phyloP scores from a whole-genome alignment of 2,329 filamentous ascomycete genomes.

The Endothia cerciana region DNA sequence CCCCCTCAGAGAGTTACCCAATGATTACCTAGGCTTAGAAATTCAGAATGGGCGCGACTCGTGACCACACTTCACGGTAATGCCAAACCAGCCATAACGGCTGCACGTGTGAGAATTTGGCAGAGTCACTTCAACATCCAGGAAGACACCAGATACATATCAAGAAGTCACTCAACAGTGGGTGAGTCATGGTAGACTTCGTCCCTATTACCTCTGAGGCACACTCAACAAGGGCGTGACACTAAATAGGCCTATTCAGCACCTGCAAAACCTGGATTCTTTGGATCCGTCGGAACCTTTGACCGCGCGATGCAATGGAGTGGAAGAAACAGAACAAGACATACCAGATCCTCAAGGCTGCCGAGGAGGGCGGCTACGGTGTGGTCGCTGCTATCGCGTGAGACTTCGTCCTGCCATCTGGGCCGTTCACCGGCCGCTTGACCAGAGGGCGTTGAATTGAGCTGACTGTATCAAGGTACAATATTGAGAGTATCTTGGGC shows the following conservation, averaged over 20 bases:
- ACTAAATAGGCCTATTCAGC: background rate
- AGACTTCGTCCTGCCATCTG: background rate
- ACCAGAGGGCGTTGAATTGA: background rate
- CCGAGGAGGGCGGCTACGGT: constrained; percentile 24
- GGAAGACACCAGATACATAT: background rate
- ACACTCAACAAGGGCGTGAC: background rate
- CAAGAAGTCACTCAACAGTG: background rate
- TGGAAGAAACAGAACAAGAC: constrained; percentile 27
- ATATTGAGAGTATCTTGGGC: constrained; percentile 66
- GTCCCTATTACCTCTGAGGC: no score
- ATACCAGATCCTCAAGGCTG: constrained; percentile 26
- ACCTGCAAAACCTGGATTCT: background rate
- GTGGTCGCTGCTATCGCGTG: constrained; percentile 26
- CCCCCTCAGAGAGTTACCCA: background rate
- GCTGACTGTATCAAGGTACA: constrained; percentile 46
- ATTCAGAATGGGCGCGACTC: background rate
- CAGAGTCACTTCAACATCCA: background rate
- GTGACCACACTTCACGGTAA: background rate
- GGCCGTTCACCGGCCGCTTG: no score
- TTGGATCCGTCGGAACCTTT: background rate
- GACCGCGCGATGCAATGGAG: constrained; percentile 17
- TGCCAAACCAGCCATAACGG: background rate
- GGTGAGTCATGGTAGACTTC: background rate
- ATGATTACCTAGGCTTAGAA: background rate
- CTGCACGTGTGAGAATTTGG: background rate